These are phyloP conservation scores for Exophiala alcalophila DNA, from an alignment of 2,329 filamentous ascomycete species.

Conservation along the genomic window DNA sequence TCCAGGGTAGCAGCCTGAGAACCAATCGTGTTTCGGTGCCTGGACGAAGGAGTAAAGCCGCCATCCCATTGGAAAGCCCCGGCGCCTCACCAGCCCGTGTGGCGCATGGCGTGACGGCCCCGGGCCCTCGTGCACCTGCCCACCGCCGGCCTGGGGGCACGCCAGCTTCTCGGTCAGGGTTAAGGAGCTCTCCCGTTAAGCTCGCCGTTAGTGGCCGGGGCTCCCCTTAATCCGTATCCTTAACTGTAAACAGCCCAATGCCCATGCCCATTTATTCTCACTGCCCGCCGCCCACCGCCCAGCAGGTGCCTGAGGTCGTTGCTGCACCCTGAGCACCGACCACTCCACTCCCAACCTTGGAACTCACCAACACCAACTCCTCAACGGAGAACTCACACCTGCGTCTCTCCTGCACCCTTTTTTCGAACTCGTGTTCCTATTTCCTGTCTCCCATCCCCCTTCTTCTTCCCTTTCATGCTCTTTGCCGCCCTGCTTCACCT, in stretches of 20 bases:
- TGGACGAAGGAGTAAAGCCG: slow-evolving; percentile 5
- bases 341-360: no score
- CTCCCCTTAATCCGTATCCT: slow-evolving; percentile 13
- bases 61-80: slow-evolving; percentile 4
- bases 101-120: no score
- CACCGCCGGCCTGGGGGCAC: no score
- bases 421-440: background rate
- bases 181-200: slow-evolving; percentile 14
- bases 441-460: background rate
- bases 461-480: slow-evolving; percentile 1
- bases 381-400: no score
- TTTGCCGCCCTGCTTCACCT: background rate
- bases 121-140: slow-evolving; percentile 1
- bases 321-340: no score
- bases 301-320: no score
- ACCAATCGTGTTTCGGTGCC: slow-evolving; percentile 23
- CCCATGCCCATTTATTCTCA: no score
- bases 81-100: no score
- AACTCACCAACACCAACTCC: no score
- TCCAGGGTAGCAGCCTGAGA: slow-evolving; percentile 22
- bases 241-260: slow-evolving; percentile 4
- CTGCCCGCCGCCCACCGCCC: no score
- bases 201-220: slow-evolving; percentile 11
- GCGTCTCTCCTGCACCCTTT: background rate
- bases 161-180: slow-evolving; percentile 1